These are phyloP conservation scores for Isochrysis galbana DNA, from an alignment of 78 protist species.

Conservation along the genomic window DNA sequence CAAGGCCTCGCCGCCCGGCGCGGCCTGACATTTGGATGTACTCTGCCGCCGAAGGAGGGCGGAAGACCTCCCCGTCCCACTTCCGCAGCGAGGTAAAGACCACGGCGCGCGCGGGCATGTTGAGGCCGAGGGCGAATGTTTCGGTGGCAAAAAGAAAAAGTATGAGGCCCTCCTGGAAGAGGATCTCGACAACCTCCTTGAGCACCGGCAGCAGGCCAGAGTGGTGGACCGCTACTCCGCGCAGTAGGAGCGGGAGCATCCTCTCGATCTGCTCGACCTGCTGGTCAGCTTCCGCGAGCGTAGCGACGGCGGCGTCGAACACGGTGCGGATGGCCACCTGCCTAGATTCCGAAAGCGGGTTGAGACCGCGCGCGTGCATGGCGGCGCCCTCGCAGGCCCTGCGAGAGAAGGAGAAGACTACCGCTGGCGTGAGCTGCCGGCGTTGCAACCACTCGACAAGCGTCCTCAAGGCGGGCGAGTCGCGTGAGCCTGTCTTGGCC, in stretches of 20 bases:
- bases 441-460: background rate
- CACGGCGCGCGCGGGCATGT: conserved; percentile 85
- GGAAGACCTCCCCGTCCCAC: conserved; percentile 73
- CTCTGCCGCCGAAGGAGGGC: conserved; percentile 66
- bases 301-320: background rate
- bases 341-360: conserved; percentile 37
- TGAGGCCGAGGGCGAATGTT: conserved; percentile 80
- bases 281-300: background rate
- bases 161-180: conserved; percentile 65
- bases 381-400: conserved; percentile 63
- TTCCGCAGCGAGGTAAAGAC: conserved; percentile 73
- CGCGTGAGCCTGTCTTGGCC: background rate
- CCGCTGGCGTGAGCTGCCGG: conserved; percentile 56
- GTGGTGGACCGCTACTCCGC: conserved; percentile 80
- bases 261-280: background rate
- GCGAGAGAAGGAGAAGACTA: conserved; percentile 70
- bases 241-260: conserved; percentile 41
- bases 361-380: background rate
- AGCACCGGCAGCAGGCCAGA: conserved; percentile 82
- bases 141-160: conserved; percentile 44
- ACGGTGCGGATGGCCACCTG: background rate
- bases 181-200: conserved; percentile 74
- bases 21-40: conserved; percentile 89
- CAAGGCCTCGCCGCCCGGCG: conserved; percentile 88
- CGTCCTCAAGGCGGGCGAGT: background rate